Base-by-base conservation (phyloP, 129 eudicot genomes). In the Pulicaria dysenterica region DNA sequence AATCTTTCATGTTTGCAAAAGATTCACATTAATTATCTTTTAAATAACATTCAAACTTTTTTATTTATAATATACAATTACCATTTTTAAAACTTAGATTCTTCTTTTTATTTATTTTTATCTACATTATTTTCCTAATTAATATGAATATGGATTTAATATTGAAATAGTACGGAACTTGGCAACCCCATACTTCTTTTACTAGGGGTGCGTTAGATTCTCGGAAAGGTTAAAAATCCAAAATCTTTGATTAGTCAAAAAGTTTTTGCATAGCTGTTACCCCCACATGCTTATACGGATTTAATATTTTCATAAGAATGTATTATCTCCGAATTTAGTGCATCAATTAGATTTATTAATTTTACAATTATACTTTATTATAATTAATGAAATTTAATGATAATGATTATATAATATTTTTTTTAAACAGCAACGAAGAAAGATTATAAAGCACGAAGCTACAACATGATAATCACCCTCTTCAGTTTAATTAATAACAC, bases 231-330 rank as follows among this genome's bases (percentile, higher is more conserved):
- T 6, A 16, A 8, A 40, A 58, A 13, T 45, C 66, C 58, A 72
- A 58, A 45, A 19, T 72, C 45, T 31, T 34, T 58, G 58, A 38
- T 58, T 72, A 24, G 67, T 72, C 67, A 72, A 72, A 58, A 57
- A 43, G 56, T 57, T 71, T 70, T 72, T 56, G 65, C 36, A 41
- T 42, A 12, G 76, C 75, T 70, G 75, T 42, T 42, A 57, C n/a
- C 34, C 34, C 54, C 65, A 70, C 75, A 70, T 55, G 75, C 24
- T 70, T 56, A 58, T n/a, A 24, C 41, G 31, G 31, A 24, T 67
- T 70, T 42, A 56, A 36, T 37, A 50, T 11, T 13, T 67, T 31
- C 45, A 24, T 10, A 4, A 67, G 14, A 43, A 41, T 9, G 24
- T 15, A 17, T 4, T 10, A 17, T 64, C 16, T 4, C 4, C 44